These are phyloP conservation scores for Salisapilia sapeloensis DNA, from an alignment of 352 stramenopile genomes.

Conservation along the genomic window DNA sequence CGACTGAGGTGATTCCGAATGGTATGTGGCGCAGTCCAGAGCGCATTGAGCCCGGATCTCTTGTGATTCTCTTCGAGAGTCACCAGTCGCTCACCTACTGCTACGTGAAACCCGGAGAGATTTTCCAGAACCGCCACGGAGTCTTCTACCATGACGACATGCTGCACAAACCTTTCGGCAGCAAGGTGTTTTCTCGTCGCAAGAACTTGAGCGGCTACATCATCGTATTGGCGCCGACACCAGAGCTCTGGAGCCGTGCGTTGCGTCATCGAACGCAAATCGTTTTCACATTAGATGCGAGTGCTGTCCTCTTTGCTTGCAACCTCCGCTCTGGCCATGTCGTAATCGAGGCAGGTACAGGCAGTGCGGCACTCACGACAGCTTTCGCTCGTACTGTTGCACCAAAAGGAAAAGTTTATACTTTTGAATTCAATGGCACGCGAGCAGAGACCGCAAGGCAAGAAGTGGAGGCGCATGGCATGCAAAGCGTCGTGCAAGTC, in stretches of 20 bases:
- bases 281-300: constrained; percentile 91
- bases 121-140: constrained; percentile 94
- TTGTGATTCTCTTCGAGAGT: constrained; percentile 97
- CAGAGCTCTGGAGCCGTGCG: constrained; percentile 93
- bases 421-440: constrained; percentile 96
- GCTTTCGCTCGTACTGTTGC: constrained; percentile 82
- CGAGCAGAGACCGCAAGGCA: constrained; percentile 82
- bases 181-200: constrained; percentile 50
- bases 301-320: constrained; percentile 84
- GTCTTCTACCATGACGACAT: constrained; percentile 96
- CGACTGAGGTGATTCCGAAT: constrained; percentile 24
- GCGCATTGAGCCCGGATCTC: constrained; percentile 56
- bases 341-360: constrained; percentile 86
- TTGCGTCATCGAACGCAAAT: constrained; percentile 93
- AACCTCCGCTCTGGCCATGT: constrained; percentile 81
- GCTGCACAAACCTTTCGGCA: constrained; percentile 76
- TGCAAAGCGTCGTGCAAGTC: constrained; percentile 85
- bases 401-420: constrained; percentile 87
- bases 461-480: constrained; percentile 89
- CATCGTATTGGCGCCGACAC: constrained; percentile 88
- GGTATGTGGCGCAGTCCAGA: constrained; percentile 40
- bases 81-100: constrained; percentile 92
- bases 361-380: constrained; percentile 87
- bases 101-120: constrained; percentile 81
- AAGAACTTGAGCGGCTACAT: constrained; percentile 76